Evolutionary conservation across 169 alveolate species (phyloP).

Genomic region (Cryptosporidium sp.): DNA sequence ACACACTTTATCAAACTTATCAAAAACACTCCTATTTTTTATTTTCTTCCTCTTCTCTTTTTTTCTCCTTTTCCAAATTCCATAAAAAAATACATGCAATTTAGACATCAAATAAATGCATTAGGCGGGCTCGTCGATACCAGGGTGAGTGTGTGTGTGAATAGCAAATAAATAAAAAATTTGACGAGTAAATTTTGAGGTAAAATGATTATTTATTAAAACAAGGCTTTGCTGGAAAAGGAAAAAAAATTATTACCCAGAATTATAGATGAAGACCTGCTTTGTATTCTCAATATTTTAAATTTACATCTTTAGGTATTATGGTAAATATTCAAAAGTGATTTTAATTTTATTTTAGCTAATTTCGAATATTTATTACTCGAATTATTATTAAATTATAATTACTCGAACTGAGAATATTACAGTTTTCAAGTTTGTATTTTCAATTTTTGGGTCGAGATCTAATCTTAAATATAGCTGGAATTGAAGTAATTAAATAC

Average conservation of each 20-base stretch:
- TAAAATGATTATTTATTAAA: slow-evolving; percentile 1
- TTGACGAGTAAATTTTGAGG: not conserved
- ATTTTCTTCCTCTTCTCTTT: not conserved
- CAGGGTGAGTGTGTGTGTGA: slow-evolving; percentile 72
- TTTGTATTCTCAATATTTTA: not conserved
- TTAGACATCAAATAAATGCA: slow-evolving; percentile 51
- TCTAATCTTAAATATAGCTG: not conserved
- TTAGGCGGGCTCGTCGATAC: slow-evolving; percentile 73
- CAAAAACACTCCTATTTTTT: not conserved
- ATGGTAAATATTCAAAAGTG: not conserved
- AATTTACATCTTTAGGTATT: not conserved
- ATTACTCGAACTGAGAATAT: not conserved
- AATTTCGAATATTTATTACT: not conserved
- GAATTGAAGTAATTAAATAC: not conserved
- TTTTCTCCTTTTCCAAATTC: not conserved
- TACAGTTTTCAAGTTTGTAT: not conserved
- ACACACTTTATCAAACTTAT: not conserved
- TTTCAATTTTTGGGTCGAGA: not conserved
- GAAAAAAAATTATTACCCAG: not conserved
- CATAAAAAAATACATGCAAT: slow-evolving; percentile 32
- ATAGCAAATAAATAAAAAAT: not conserved
- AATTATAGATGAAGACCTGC: not conserved
- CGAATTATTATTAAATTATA: not conserved
- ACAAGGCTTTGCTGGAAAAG: not conserved
- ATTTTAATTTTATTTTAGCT: not conserved